A percentile compares a stretch with the other conserved stretches of the same genome.
phyloP scores from a whole-genome alignment of 345 rosid species.

The Lumnitzera littorea region DNA sequence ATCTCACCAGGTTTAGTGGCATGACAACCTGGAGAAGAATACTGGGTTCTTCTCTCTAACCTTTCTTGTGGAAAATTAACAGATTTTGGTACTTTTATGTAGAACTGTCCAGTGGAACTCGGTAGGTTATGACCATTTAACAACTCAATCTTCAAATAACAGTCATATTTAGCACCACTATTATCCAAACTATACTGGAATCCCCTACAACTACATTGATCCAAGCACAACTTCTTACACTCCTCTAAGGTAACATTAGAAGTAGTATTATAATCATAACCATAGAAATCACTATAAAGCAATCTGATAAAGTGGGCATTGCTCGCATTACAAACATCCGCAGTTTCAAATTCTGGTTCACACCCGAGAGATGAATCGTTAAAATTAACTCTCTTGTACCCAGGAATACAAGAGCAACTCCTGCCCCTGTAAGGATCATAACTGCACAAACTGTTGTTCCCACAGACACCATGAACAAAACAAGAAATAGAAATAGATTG shows the following conservation, averaged over 20 bases:
- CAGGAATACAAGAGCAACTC: conserved; percentile 29
- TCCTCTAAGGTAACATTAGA: conserved; percentile 5
- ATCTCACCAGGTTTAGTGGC: not conserved
- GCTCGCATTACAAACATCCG: not conserved
- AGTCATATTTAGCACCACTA: not conserved
- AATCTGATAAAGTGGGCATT: conserved; percentile 15
- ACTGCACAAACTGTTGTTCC: conserved; percentile 13
- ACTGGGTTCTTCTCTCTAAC: conserved; percentile 5
- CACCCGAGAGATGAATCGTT: conserved; percentile 29
- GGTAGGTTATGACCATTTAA: conserved; percentile 15
- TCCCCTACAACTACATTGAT: conserved; percentile 6
- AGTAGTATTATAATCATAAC: not conserved
- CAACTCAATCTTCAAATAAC: conserved; percentile 17
- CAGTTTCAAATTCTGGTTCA: conserved; percentile 14
- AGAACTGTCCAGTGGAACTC: conserved; percentile 10
- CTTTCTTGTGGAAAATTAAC: not conserved
- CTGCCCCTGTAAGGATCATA: conserved; percentile 8
- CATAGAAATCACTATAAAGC: not conserved
- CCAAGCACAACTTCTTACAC: conserved; percentile 13
- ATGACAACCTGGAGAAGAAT: not conserved
- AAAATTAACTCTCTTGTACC: conserved; percentile 10
- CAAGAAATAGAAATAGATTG: conserved; percentile 13
- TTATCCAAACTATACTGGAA: conserved; percentile 1
- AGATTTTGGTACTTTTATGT: conserved; percentile 18
- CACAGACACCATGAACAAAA: conserved; percentile 25